Evolutionary conservation across 139 green algal genomes (phyloP).

Genomic region (Pycnococcus provasolii): DNA sequence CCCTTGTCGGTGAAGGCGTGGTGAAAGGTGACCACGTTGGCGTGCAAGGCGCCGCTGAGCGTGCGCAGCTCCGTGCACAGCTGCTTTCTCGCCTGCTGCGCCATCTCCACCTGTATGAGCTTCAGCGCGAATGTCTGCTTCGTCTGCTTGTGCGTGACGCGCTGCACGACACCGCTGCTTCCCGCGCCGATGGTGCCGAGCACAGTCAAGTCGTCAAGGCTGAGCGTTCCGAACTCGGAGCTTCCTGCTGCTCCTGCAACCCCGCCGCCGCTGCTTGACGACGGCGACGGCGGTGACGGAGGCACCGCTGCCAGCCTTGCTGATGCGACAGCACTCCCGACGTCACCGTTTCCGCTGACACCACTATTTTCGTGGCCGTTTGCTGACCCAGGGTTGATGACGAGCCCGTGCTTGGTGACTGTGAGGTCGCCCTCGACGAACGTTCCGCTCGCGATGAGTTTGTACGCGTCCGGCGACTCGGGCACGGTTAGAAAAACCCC

Average conservation of each 20-base stretch:
- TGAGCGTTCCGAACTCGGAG: constrained; percentile 6
- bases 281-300: constrained; percentile 2
- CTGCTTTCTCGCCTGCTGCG: constrained; percentile 33
- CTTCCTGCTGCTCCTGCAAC: neutral
- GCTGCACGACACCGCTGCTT: constrained; percentile 33
- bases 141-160: constrained; percentile 31
- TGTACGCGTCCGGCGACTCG: too few species aligned
- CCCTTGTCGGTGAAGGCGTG: constrained; percentile 33
- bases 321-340: neutral
- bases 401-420: constrained; percentile 8
- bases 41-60: constrained; percentile 20
- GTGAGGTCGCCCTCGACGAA: constrained; percentile 28
- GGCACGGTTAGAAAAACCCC: too few species aligned
- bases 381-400: neutral
- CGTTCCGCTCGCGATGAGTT: constrained; percentile 4
- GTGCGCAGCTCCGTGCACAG: constrained; percentile 38
- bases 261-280: neutral
- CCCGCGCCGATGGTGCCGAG: constrained; percentile 30
- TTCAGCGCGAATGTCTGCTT: constrained; percentile 33
- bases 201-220: constrained; percentile 32
- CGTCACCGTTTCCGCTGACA: constrained; percentile 5
- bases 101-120: constrained; percentile 29
- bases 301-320: neutral
- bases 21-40: constrained; percentile 20
- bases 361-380: neutral